These are phyloP conservation scores for Yamadazyma sp. DNA, from an alignment of 1,139 yeast genomes.

Conservation along the genomic window DNA sequence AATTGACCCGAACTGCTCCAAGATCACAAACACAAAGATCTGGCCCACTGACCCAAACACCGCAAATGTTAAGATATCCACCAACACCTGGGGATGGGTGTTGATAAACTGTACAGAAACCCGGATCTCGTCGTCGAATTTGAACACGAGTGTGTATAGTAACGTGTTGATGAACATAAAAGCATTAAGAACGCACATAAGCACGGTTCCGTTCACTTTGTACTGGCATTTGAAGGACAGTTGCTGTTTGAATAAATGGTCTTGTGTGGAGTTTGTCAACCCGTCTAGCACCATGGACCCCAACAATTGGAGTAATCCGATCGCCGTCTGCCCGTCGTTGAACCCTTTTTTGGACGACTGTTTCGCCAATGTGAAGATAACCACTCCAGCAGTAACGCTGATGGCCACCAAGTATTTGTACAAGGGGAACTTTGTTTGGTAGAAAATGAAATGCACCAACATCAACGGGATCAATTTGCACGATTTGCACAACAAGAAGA, in stretches of 20 bases:
- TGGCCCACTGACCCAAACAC: conserved; percentile 90
- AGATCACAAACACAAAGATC: conserved; percentile 80
- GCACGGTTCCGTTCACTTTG: conserved; percentile 62
- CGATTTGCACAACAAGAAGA: conserved; percentile 83
- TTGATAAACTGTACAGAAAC: conserved; percentile 50
- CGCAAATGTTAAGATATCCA: conserved; percentile 67
- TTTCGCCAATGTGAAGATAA: conserved; percentile 63
- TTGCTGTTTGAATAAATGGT: conserved; percentile 61
- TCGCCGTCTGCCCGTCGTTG: conserved; percentile 41
- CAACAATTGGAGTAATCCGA: conserved; percentile 62
- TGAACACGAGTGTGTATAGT: conserved; percentile 41
- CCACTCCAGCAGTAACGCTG: conserved; percentile 78
- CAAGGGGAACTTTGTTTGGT: conserved; percentile 68
- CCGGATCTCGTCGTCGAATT: conserved; percentile 44
- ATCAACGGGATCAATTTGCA: conserved; percentile 93
- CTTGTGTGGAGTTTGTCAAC: conserved; percentile 90
- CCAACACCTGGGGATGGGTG: conserved; percentile 41
- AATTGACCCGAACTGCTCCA: conserved; percentile 82
- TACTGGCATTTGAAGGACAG: conserved; percentile 7
- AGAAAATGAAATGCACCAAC: conserved; percentile 74
- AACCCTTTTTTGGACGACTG: conserved; percentile 17
- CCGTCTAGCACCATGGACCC: conserved; percentile 83
- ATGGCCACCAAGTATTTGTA: conserved; percentile 78
- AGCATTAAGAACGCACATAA: conserved; percentile 81
- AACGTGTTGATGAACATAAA: conserved; percentile 47